Conservation (phyloP, 495 filamentous ascomycete genomes). For the Choiromyces venosus region DNA sequence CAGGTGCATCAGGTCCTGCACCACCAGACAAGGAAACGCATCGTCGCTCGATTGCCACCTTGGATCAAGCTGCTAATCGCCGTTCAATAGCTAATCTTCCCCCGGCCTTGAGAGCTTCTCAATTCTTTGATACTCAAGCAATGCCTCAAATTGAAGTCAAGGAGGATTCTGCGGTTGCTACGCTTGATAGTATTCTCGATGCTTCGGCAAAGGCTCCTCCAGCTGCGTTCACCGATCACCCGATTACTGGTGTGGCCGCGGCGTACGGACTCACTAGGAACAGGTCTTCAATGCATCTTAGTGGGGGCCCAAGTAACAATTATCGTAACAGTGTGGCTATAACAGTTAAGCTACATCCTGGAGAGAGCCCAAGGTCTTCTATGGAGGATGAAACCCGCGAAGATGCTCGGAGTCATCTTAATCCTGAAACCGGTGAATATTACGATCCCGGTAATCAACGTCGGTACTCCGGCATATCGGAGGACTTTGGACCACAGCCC, state of each 20-base stretch:
- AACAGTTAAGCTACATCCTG: conserved; percentile 37
- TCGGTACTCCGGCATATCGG: conserved; percentile 24
- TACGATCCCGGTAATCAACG: conserved; percentile 14
- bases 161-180: conserved; percentile 45
- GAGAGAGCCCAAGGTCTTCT: conserved; percentile 37
- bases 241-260: conserved; percentile 61
- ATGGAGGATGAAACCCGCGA: conserved; percentile 20
- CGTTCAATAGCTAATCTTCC: conserved; percentile 52
- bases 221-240: conserved; percentile 89
- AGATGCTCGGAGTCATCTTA: conserved; percentile 16
- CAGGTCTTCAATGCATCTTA: conserved; percentile 28
- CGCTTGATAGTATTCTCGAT: conserved; percentile 87
- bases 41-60: conserved; percentile 15
- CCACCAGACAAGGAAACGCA: conserved; percentile 38
- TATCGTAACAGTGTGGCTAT: conserved; percentile 39
- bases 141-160: conserved; percentile 27
- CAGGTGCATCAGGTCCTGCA: conserved; percentile 31
- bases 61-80: conserved; percentile 29
- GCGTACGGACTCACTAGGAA: conserved; percentile 29
- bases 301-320: conserved; percentile 9
- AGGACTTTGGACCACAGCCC: conserved; percentile 20
- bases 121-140: conserved; percentile 65
- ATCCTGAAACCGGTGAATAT: conserved; percentile 31
- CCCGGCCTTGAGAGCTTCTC: conserved; percentile 80
- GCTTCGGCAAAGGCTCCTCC: conserved; percentile 92